Percentiles rank a stretch among this genome's conserved stretches.
Evolutionary conservation across 1,284 basidiomycete genomes (phyloP).

Genomic region (Sporisorium reilianum): DNA sequence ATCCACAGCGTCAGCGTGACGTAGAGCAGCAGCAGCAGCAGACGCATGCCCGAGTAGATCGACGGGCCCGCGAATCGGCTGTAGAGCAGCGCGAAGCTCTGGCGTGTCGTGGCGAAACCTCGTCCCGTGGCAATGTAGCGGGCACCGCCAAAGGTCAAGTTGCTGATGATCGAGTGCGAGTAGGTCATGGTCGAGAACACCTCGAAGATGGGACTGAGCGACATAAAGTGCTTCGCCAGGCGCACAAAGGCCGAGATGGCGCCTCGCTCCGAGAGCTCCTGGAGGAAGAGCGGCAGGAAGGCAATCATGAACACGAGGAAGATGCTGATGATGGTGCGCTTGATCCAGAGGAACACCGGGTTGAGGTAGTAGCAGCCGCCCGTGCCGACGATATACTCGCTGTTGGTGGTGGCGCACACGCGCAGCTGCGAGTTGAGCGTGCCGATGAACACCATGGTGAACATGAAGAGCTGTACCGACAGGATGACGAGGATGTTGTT

Average conservation of each 20-base stretch:
- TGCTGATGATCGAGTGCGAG: constrained; percentile 69
- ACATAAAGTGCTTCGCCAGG: constrained; percentile 68
- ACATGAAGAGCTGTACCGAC: constrained; percentile 69
- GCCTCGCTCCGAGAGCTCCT: constrained; percentile 68
- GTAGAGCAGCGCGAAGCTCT: constrained; percentile 68
- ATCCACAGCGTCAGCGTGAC: constrained; percentile 69
- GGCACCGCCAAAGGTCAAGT: constrained; percentile 69
- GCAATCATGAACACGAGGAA: constrained; percentile 70
- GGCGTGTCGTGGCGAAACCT: constrained; percentile 68
- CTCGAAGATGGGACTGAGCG: constrained; percentile 68
- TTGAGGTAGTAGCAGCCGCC: constrained; percentile 69
- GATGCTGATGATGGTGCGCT: constrained; percentile 69
- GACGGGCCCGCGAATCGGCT: constrained; percentile 68
- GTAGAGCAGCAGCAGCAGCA: constrained; percentile 66
- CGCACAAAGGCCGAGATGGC: constrained; percentile 67
- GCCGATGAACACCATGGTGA: constrained; percentile 68
- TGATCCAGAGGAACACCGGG: constrained; percentile 69
- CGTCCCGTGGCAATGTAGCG: constrained; percentile 69
- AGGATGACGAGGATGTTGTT: constrained; percentile 88
- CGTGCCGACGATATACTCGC: constrained; percentile 65
- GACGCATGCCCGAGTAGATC: constrained; percentile 68
- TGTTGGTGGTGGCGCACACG: constrained; percentile 65
- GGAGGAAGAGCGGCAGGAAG: constrained; percentile 69
- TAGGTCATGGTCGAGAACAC: constrained; percentile 69
- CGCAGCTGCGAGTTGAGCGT: constrained; percentile 66